Evolutionary conservation across 2,329 filamentous ascomycete genomes (phyloP), one percentile per base, ranked within the genome.

Genomic region (Fusarium sp.): DNA sequence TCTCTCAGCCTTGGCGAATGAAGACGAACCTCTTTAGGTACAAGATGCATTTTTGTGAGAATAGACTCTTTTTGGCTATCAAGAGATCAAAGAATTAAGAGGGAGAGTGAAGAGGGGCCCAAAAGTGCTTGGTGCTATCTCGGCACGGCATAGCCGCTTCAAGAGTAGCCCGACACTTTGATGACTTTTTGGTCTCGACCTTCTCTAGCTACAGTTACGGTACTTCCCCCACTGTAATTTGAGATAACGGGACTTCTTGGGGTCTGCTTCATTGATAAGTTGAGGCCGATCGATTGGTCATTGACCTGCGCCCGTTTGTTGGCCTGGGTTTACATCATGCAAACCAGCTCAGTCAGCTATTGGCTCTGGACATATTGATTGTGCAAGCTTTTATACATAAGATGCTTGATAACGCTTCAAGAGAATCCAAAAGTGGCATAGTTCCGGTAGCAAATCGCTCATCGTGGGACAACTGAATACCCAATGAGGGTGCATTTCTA

Each of bases 21-120:
- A 35, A 33, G 40, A 78, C 80, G 58, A 59, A 84, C 82, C 79
- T 84, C 82, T 72, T 80, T 83, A 11, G 82, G 82, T 55, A 83
- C 76, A 60, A 84, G 77, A 80, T 82, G 81, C 82, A 84, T 84
- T 51, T 71, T 65, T 54, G 47, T 46, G 63, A 69, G 37, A 50
- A 36, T 47, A 50, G 23, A 39, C 46, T 48, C 27, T 46, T 27
- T 18, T 29, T 48, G 35, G 41, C 9, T 41, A 39, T 39, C 18
- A 27, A 60, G 23, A 33, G 35, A 33, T 37, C 18, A 35, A 40
- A 35, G 50, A 37, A 53, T 45, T 21, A 15, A 23, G 33, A 39
- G 33, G 20, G 46, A 58, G 43, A 27, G 35, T 33, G 39, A 43
- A 14, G 47, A 48, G 63, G 49, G 45, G 42, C 37, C 35, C 29